A percentile compares a stretch with the other conserved stretches of the same genome.
phyloP scores from a whole-genome alignment of 345 rosid species.

The Eucalyptus marginata region DNA sequence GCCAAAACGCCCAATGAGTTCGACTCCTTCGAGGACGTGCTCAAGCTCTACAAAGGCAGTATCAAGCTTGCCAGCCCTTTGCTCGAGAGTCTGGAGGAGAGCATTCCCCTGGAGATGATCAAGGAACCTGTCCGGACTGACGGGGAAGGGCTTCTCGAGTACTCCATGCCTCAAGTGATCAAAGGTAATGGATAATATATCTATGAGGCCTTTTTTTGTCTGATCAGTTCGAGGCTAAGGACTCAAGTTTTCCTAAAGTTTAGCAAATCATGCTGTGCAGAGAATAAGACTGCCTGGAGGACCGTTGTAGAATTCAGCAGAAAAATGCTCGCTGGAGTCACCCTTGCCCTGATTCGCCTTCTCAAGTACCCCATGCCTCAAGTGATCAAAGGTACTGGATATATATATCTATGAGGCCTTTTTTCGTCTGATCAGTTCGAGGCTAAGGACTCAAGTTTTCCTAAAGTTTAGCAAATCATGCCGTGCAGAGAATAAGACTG shows the following conservation, averaged over 20 bases:
- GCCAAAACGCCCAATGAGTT: background rate
- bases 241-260: background rate
- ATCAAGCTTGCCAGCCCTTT: background rate
- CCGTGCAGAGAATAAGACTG: background rate
- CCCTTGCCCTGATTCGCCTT: background rate
- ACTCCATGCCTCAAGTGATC: slow-evolving; percentile 6
- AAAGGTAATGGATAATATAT: slow-evolving; percentile 1
- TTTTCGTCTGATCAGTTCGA: background rate
- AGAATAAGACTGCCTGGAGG: slow-evolving; percentile 2
- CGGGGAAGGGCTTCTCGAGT: slow-evolving; percentile 6
- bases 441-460: background rate
- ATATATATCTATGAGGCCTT: background rate
- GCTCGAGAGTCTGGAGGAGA: background rate
- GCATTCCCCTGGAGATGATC: slow-evolving; percentile 1
- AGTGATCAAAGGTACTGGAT: slow-evolving; percentile 11
- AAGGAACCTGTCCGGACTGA: slow-evolving; percentile 17
- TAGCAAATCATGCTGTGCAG: background rate
- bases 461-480: background rate
- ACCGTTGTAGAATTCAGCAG: background rate
- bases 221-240: background rate
- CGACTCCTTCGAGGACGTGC: background rate
- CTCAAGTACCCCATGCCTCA: slow-evolving; percentile 2
- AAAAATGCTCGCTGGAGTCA: slow-evolving; percentile 5
- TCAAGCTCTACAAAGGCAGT: background rate
- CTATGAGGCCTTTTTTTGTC: background rate